A percentile compares a stretch with the other conserved stretches of the same genome.
These are phyloP conservation scores for Carex pumila DNA, from an alignment of 176 grass and related monocot species.

Conservation along the genomic window DNA sequence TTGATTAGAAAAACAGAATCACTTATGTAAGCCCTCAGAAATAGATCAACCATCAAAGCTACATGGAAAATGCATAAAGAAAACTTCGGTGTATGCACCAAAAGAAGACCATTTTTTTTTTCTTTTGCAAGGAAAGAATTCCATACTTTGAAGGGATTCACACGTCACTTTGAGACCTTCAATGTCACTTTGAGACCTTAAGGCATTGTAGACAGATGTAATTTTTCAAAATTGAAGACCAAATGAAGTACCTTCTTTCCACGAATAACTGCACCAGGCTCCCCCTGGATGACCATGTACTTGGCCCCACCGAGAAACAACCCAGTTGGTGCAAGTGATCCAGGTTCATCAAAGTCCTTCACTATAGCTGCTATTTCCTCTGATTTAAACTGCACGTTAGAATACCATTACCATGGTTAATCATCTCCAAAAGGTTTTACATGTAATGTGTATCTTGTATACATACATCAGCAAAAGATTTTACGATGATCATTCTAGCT, in stretches of 20 bases:
- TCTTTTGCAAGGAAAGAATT: not conserved
- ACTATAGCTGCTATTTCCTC: conserved; percentile 61
- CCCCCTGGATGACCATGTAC: conserved; percentile 84
- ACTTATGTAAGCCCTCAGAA: no score
- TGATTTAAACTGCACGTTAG: conserved; percentile 43
- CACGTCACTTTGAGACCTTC: not conserved
- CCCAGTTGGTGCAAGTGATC: conserved; percentile 67
- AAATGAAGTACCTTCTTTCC: conserved; percentile 62
- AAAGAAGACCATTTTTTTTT: no score
- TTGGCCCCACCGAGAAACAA: conserved; percentile 51
- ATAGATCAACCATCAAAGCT: no score
- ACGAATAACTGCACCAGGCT: conserved; percentile 69
- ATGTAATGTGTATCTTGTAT: not conserved
- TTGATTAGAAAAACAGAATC: no score
- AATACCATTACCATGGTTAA: not conserved
- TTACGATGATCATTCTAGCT: no score
- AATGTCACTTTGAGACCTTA: not conserved
- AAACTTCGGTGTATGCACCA: no score
- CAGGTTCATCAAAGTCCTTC: conserved; percentile 86
- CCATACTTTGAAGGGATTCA: not conserved
- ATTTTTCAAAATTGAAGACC: not conserved
- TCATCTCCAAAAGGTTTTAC: not conserved
- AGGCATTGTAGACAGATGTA: not conserved
- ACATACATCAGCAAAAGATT: no score
- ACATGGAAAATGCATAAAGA: no score